phyloP scores from a whole-genome alignment of 768 basidiomycete species.

The Kwoniella botswanensis region DNA sequence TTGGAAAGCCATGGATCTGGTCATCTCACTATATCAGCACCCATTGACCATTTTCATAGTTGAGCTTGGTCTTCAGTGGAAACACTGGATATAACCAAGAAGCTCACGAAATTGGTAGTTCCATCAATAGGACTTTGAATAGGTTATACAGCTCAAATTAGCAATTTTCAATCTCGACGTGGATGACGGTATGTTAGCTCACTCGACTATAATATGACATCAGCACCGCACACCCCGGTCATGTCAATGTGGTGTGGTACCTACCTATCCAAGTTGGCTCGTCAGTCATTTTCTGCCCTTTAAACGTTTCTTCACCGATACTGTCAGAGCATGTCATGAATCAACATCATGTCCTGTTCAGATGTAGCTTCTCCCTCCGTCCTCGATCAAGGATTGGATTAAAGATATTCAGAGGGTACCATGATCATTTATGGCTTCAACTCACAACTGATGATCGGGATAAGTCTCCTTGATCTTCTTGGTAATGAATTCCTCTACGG shows the following conservation, averaged over 20 bases:
- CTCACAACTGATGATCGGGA: conserved; percentile 81
- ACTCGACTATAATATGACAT: conserved; percentile 22
- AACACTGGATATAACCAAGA: not conserved
- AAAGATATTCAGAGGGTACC: too few species aligned
- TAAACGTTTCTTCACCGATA: conserved; percentile 91
- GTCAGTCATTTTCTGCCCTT: conserved; percentile 70
- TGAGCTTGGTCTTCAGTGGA: too few species aligned
- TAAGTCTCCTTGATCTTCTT: conserved; percentile 69
- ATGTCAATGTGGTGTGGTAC: conserved; percentile 53
- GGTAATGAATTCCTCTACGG: conserved; percentile 83
- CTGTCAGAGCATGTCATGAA: conserved; percentile 58
- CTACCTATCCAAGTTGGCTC: conserved; percentile 94
- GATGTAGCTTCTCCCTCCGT: too few species aligned
- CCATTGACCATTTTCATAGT: not conserved
- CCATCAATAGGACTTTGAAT: conserved; percentile 49
- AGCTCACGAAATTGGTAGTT: conserved; percentile 54
- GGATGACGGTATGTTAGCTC: conserved; percentile 7
- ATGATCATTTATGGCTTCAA: not conserved
- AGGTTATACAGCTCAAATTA: too few species aligned
- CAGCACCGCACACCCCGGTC: conserved; percentile 12
- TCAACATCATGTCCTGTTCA: too few species aligned
- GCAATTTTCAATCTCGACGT: not conserved
- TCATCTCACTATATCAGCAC: not conserved
- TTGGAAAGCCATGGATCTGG: conserved; percentile 66
- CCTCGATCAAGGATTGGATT: too few species aligned